Base-by-base conservation (phyloP, 106 monocot genomes). In the Dendrobium catenatum region DNA sequence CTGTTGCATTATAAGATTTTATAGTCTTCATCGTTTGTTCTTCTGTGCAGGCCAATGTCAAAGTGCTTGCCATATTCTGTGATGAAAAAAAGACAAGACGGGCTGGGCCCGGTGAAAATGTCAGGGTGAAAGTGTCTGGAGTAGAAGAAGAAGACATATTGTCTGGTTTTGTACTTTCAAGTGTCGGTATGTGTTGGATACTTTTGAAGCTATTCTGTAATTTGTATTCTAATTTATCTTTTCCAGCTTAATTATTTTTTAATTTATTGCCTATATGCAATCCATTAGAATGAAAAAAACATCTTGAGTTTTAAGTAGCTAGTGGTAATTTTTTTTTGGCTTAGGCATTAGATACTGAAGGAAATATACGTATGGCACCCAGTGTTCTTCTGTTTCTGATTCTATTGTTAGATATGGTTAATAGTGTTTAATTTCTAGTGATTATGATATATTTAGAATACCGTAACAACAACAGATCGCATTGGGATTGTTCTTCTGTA, bases 91-190 rank as follows among this genome's bases (percentile, higher is more conserved):
- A 88, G 78, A 86, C 86, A 44, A 88, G 80, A 61, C 46, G 79
- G 24, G 95, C 94, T 46, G 94, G 91, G 7, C 98, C 98, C 78
- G 94, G 91, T 79, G 98, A 98, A 86, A 98, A 98, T 86, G 91
- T 93, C 6, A 81, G 93, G 42, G 93, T 98, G 41, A 95, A 91
- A 82, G 77, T 98, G 66, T 79, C 98, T 68, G 98, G 98, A 68
- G 83, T 98, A 58, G 93, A 95, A 64, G 98, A 98, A 66, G 98
- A 98, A 79, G 98, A 98, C 79, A 87, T 98, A 55, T 80, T 91
- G 74, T 79, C 91, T 88, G 98, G 98, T 44, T 98, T 98, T 93
- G 94, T 98, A 13, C 92, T 98, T 74, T 94, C 94, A 54, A 98
- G 94, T 78, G 16, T 83, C 74, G 85, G 97, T 97, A 94, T 80